Evolutionary conservation across 129 eudicot genomes (phyloP).

Genomic region (Tagetes erecta): DNA sequence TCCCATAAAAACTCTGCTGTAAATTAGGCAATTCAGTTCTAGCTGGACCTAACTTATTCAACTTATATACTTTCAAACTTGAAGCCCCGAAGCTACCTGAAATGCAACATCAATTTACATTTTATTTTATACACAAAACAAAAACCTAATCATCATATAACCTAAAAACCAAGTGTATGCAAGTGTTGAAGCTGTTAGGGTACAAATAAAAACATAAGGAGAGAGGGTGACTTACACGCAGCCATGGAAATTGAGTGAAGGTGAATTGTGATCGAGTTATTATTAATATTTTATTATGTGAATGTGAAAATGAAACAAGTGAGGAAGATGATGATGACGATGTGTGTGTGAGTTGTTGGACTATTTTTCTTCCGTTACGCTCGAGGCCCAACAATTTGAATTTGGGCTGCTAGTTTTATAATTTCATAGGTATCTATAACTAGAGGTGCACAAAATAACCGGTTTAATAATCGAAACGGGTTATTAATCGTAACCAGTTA

Average conservation of each 20-base stretch:
- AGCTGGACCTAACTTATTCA: conserved; percentile 37
- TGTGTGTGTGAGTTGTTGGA: conserved; percentile 22
- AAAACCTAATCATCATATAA: not conserved
- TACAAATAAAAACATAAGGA: too few species aligned
- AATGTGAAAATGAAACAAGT: conserved; percentile 1
- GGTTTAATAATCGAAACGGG: too few species aligned
- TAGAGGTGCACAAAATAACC: too few species aligned
- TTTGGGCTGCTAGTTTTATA: too few species aligned
- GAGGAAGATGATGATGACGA: conserved; percentile 10
- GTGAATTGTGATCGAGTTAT: conserved; percentile 9
- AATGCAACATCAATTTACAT: conserved; percentile 7
- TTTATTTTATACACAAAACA: not conserved
- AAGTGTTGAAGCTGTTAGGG: not conserved
- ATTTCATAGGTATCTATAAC: too few species aligned
- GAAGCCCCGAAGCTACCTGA: conserved; percentile 76
- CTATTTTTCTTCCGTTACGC: conserved; percentile 32
- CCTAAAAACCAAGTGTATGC: not conserved
- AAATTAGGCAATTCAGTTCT: conserved; percentile 36
- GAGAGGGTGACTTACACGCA: conserved; percentile 46
- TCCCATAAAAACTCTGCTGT: conserved; percentile 34
- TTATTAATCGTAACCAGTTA: too few species aligned
- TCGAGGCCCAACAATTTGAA: conserved; percentile 19
- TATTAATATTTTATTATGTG: too few species aligned
- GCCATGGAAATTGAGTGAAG: conserved; percentile 41
- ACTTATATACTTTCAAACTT: conserved; percentile 37